These are phyloP conservation scores for Hypoxylon sp. DNA, from an alignment of 2,329 filamentous ascomycete species.

Conservation along the genomic window DNA sequence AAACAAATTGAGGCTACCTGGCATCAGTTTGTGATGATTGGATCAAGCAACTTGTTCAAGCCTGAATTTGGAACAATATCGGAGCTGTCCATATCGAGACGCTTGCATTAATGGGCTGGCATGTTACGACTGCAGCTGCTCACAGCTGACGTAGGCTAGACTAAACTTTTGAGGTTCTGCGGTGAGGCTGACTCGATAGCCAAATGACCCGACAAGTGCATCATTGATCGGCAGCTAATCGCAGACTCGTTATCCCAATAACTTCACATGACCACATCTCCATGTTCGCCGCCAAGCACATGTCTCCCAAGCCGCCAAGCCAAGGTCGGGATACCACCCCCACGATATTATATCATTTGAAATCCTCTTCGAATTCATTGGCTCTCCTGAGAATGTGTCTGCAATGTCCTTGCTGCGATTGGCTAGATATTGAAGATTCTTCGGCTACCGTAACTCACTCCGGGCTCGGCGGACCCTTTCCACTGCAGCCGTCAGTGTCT, in stretches of 20 bases:
- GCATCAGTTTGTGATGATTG: conserved; percentile 26
- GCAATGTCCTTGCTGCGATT: conserved; percentile 36
- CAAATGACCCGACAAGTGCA: conserved; percentile 12
- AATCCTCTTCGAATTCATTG: conserved; percentile 13
- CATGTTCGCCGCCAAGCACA: conserved; percentile 29
- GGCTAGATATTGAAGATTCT: conserved; percentile 35
- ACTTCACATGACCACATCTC: conserved; percentile 23
- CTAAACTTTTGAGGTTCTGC: neutral
- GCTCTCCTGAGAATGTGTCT: conserved; percentile 28
- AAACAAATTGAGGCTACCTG: conserved; percentile 39
- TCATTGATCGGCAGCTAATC: neutral
- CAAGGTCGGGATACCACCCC: conserved; percentile 32
- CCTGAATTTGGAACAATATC: conserved; percentile 38
- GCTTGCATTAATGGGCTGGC: conserved; percentile 6
- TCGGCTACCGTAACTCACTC: conserved; percentile 36
- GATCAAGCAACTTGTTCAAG: conserved; percentile 27
- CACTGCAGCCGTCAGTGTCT: conserved; percentile 32
- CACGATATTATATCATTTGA: conserved; percentile 14
- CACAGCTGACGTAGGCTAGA: neutral
- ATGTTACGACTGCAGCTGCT: neutral
- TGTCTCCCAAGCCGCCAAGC: conserved; percentile 13
- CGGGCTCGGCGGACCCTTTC: conserved; percentile 35
- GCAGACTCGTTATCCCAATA: conserved; percentile 10
- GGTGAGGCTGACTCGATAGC: conserved; percentile 22
- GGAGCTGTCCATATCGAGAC: conserved; percentile 39